These are phyloP conservation scores for Xerocomellus amylosporus DNA, from an alignment of 768 basidiomycete species.

Conservation along the genomic window DNA sequence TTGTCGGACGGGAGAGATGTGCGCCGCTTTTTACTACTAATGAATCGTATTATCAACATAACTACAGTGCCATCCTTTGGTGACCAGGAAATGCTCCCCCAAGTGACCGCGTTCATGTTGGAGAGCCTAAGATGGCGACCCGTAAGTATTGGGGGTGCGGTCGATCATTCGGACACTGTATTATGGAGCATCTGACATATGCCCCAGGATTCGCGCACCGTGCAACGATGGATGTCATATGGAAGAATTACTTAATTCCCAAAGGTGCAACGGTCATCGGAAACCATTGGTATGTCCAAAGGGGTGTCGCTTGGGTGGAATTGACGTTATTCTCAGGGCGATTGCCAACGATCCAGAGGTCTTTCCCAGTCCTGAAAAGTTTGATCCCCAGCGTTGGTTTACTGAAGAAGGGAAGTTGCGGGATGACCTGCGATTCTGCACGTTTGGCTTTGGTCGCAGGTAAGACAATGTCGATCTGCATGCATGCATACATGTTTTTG, in stretches of 20 bases:
- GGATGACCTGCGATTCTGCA: neutral
- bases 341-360: slow-evolving; percentile 13
- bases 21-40: neutral
- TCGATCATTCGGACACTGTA: neutral
- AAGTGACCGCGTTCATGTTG: slow-evolving; percentile 36
- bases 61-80: slow-evolving; percentile 36
- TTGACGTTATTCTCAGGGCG: neutral
- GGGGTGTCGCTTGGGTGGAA: no score
- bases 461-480: neutral
- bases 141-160: slow-evolving; percentile 28
- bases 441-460: neutral
- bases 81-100: slow-evolving; percentile 34
- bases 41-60: neutral
- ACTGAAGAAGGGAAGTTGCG: neutral
- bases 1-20: slow-evolving; percentile 42
- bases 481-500: no score
- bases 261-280: slow-evolving; percentile 8
- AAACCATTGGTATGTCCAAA: slow-evolving; percentile 9
- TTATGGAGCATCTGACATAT: slow-evolving; percentile 11
- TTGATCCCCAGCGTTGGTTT: neutral
- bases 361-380: slow-evolving; percentile 9
- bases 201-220: slow-evolving; percentile 55
- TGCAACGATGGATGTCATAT: slow-evolving; percentile 54
- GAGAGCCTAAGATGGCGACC: slow-evolving; percentile 41
- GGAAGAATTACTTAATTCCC: slow-evolving; percentile 39